Base-by-base conservation (phyloP, 148 eudicot genomes). In the Chenopodium formosanum region DNA sequence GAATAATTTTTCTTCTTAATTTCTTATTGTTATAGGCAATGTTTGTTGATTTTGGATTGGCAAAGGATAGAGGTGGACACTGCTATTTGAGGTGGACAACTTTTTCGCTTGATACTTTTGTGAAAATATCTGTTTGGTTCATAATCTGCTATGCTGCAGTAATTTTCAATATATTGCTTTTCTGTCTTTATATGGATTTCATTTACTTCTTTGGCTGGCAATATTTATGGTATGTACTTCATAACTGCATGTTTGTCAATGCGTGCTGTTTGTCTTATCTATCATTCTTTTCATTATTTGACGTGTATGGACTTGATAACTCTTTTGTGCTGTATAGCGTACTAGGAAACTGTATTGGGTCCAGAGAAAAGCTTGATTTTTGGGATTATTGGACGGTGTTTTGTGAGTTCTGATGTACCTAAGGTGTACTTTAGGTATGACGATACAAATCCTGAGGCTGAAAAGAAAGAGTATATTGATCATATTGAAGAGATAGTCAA, bases 401-500 rank as follows among this genome's bases (percentile, higher is more conserved):
- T 25, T 56, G 7, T 60, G 60, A 52, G 34, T 27, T 27, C 73
- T 84, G 81, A 76, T 16, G 32, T 52, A n/a, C 37, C 40, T 70
- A 31, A 8, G 32, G 62, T 66, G 70, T 48, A 47, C 73, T 78
- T 7, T 82, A 96, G 99, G 92, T 96, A 83, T 86, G 99, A 96
- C 85, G 99, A 96, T 87, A 96, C 99, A 77, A 96, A 96, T 70
- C 99, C 98, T 22, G 99, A 96, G 83, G 99, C 99, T 71, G 99
- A 96, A 86, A 94, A 92, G 88, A 85, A 90, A 85, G 98, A 96
- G 85, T 83, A 83, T 52, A 86, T 89, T 67, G 84, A 77, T 60
- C 82, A 85, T 79, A 82, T 76, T 85, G 62, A 79, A 75, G 98
- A 96, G 83, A 96, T 94, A 81, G 97, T 96, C 37, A 74, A 81